Evolutionary conservation across 371 early-diverging fungal genomes (phyloP), one percentile per base, ranked within the genome.

Genomic region (Gilbertella persicaria): DNA sequence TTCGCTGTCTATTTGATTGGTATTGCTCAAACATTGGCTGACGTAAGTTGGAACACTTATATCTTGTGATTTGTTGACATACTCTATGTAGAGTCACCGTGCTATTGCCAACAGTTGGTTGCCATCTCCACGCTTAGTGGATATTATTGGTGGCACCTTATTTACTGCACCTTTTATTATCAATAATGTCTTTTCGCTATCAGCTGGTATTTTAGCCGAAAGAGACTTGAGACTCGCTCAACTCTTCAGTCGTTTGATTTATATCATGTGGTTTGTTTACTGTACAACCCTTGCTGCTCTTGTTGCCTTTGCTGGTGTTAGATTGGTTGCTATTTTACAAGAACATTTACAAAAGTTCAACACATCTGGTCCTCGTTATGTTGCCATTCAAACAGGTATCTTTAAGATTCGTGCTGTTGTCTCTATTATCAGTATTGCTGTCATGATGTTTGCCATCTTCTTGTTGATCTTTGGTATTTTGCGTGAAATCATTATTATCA

Each of bases 221-320:
- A 39, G 28, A 24, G 44, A 76, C 33, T n/a, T 71, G 20, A 30
- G 23, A 0, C 30, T 61, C 8, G 71, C 77, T n/a, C 60, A 64
- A 23, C 49, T 60, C 0, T 69, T 76, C 36, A 63, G 65, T 13
- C 46, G 67, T 51, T 29, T 73, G 9, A 50, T 73, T 5, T 76
- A 76, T 35, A 60, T 71, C 6, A 66, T 73, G 50, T 76, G 77
- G 77, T 76, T 76, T 40, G 35, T 72, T 23, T 68, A 76, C 41
- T 64, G 69, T 30, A 53, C 53, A 3, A 38, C 58, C 17, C 37
- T 76, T 14, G 42, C 60, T 20, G 24, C 44, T 7, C 53, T 71
- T 3, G 77, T 76, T 1, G 40, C 71, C 7, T 66, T 57, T 43
- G 62, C 77, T n/a, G 77, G 73, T 25, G 40, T 50, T 29, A 67